Percentiles rank a stretch among this genome's conserved stretches.
Conservation (phyloP, 2,329 filamentous ascomycete species). For the Neobulgaria alba region DNA sequence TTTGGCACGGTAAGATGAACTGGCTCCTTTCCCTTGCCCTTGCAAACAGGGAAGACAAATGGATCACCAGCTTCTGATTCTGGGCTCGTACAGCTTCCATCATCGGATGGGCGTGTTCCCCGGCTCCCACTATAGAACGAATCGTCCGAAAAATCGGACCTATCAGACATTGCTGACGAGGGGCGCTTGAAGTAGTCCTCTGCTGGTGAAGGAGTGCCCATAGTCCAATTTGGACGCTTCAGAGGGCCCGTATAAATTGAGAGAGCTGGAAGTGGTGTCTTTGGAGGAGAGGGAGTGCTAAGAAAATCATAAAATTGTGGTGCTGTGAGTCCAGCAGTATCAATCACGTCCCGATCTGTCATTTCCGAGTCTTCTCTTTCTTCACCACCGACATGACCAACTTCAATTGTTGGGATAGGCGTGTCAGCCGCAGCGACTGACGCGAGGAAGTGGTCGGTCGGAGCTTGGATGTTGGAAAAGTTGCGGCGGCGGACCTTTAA, state of each 20-base stretch:
- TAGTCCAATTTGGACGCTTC: constrained; percentile 26
- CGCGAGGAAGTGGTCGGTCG: constrained; percentile 58
- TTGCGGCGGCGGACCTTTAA: constrained; percentile 26
- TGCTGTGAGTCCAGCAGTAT: constrained; percentile 16
- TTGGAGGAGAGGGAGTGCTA: constrained; percentile 42
- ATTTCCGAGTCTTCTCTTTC: constrained; percentile 23
- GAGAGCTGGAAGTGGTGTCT: constrained; percentile 43
- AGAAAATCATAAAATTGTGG: constrained; percentile 13
- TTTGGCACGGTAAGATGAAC: neutral
- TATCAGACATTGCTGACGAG: constrained; percentile 21
- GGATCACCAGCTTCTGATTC: constrained; percentile 35
- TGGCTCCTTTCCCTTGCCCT: constrained; percentile 18
- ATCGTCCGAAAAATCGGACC: constrained; percentile 48
- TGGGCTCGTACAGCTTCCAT: constrained; percentile 45
- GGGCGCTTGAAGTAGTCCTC: constrained; percentile 21
- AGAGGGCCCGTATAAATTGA: constrained; percentile 10
- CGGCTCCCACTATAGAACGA: constrained; percentile 49
- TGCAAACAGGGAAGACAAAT: constrained; percentile 23
- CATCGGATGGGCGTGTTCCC: constrained; percentile 47
- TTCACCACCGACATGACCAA: constrained; percentile 36
- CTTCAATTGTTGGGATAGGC: constrained; percentile 56
- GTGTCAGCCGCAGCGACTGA: constrained; percentile 58
- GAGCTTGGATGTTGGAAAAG: constrained; percentile 35
- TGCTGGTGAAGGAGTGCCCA: constrained; percentile 12
- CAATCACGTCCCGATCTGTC: constrained; percentile 16